A percentile compares a stretch with the other conserved stretches of the same genome.
Conservation (phyloP, 1,139 yeast species). For the Taphrina pruni region DNA sequence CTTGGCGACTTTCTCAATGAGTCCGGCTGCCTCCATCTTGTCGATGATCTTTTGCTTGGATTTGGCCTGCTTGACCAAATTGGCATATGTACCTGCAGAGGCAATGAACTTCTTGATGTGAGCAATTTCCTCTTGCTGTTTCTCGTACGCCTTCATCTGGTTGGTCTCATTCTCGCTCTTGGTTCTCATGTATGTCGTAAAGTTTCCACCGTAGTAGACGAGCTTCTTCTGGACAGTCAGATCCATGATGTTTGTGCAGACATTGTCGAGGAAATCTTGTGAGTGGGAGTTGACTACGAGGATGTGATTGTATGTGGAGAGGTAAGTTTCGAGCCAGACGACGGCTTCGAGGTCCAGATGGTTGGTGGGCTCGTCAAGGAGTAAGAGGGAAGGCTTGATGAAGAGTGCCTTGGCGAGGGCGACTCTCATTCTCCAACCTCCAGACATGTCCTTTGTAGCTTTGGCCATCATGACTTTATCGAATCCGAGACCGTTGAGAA, state of each 20-base stretch:
- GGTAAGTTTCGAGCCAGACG: constrained; percentile 99
- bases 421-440: constrained; percentile 96
- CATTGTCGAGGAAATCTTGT: constrained; percentile 99
- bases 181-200: constrained; percentile 94
- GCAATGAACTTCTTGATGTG: constrained; percentile 99
- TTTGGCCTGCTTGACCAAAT: constrained; percentile 97
- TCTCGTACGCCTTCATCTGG: constrained; percentile 98
- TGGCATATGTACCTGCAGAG: constrained; percentile 99
- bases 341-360: constrained; percentile 95
- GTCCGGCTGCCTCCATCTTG: constrained; percentile 99
- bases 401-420: constrained; percentile 82
- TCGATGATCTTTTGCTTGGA: constrained; percentile 99
- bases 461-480: constrained; percentile 79
- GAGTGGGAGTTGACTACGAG: constrained; percentile 96
- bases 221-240: constrained; percentile 80
- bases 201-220: constrained; percentile 92
- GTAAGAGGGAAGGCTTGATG: constrained; percentile 82
- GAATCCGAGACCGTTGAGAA: constrained; percentile 97
- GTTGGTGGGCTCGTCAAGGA: constrained; percentile 98
- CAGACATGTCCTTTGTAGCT: constrained; percentile 98
- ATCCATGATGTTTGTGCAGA: constrained; percentile 96
- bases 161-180: constrained; percentile 92
- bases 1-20: constrained; percentile 88
- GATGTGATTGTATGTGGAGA: constrained; percentile 90
- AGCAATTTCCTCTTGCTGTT: constrained; percentile 78